These are phyloP conservation scores for Pyrus hybrid DNA, from an alignment of 331 rosid genomes.

Conservation along the genomic window DNA sequence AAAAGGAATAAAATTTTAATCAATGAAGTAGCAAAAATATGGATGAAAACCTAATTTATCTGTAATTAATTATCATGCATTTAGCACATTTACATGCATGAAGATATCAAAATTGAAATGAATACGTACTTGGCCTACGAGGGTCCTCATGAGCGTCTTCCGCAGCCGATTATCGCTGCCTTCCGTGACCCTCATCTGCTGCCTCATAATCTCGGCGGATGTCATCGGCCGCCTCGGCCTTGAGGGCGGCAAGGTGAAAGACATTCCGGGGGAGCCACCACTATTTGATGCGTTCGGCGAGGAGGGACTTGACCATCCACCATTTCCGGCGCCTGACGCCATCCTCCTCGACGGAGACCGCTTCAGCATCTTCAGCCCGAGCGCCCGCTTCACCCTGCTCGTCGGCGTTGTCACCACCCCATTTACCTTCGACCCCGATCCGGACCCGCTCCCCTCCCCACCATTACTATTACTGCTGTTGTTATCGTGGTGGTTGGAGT, in stretches of 20 bases:
- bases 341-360: slow-evolving; percentile 85
- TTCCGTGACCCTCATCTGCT: slow-evolving; percentile 86
- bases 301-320: slow-evolving; percentile 36
- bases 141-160: slow-evolving; percentile 73
- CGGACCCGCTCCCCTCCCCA: background rate
- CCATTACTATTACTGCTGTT: background rate
- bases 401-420: slow-evolving; percentile 65
- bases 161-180: slow-evolving; percentile 73
- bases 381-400: slow-evolving; percentile 62
- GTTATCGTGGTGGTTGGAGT: slow-evolving; percentile 15
- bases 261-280: slow-evolving; percentile 18
- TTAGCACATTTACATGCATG: no score
- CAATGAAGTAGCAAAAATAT: no score
- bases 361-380: slow-evolving; percentile 83
- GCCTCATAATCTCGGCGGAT: slow-evolving; percentile 96
- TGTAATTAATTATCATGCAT: no score
- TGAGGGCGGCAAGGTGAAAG: slow-evolving; percentile 20
- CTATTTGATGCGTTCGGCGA: slow-evolving; percentile 22
- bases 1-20: no score
- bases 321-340: slow-evolving; percentile 31
- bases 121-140: slow-evolving; percentile 82
- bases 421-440: slow-evolving; percentile 15
- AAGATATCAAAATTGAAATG: no score
- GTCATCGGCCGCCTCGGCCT: slow-evolving; percentile 92
- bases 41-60: no score